Conservation (phyloP, 345 rosid genomes). For the Eucalyptus regnans region DNA sequence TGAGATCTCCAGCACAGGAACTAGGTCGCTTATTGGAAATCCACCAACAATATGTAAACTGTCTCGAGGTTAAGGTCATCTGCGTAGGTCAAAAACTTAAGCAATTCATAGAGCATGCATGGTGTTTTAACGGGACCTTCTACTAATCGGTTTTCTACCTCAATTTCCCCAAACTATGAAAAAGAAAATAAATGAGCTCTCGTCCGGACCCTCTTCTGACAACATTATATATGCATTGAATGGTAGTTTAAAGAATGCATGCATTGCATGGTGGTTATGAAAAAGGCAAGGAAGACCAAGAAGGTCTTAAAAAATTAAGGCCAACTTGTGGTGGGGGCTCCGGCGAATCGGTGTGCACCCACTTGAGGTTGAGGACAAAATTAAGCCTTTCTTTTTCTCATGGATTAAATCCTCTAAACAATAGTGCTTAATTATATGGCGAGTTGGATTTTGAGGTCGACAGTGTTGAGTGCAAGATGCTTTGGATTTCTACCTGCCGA, state of each 20-base stretch:
- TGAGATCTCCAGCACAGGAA: not conserved
- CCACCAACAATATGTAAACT: not conserved
- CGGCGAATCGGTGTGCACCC: not conserved
- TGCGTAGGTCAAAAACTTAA: not conserved
- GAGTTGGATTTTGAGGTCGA: conserved; percentile 4
- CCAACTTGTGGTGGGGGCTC: not conserved
- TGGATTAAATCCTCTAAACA: not conserved
- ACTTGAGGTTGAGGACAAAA: not conserved
- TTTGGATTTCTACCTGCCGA: not conserved
- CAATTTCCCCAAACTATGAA: not conserved
- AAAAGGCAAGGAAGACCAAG: not conserved
- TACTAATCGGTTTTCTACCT: not conserved
- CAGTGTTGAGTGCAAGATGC: not conserved
- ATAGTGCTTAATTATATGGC: not conserved
- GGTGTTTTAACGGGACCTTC: not conserved
- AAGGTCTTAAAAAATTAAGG: not conserved
- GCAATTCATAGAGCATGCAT: not conserved
- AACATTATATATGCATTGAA: not conserved
- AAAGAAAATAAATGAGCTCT: not conserved
- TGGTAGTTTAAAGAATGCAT: not conserved
- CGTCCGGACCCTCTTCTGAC: not conserved
- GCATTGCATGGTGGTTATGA: not conserved
- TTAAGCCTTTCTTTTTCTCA: not conserved
- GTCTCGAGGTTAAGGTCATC: not conserved
- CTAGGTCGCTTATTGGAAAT: not conserved